These are phyloP conservation scores for Trichoderma virens DNA, from an alignment of 495 filamentous ascomycete genomes.

Conservation along the genomic window DNA sequence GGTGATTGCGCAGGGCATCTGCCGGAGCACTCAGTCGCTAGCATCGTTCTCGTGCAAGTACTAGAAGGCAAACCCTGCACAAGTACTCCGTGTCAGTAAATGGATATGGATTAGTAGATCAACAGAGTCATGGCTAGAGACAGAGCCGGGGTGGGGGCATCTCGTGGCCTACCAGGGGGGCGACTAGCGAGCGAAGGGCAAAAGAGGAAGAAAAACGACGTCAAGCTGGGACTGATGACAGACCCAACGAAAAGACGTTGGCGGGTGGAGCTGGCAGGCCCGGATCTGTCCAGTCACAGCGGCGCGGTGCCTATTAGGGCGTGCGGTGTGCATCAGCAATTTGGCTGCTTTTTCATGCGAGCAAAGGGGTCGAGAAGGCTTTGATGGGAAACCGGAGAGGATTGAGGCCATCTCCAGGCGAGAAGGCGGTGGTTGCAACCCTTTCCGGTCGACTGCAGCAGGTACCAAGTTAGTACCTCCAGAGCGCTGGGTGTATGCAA, in stretches of 20 bases:
- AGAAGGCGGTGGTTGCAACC: not conserved
- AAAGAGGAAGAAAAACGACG: not conserved
- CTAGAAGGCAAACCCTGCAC: not conserved
- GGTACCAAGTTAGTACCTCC: no score
- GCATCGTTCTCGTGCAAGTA: no score
- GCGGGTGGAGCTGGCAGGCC: not conserved
- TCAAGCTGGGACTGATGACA: no score
- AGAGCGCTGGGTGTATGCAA: no score
- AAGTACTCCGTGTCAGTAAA: not conserved
- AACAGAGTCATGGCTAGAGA: not conserved
- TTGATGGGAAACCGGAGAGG: not conserved
- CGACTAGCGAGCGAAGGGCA: not conserved
- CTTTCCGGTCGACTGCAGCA: no score
- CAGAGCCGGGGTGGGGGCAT: constrained; percentile 2
- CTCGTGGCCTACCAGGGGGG: not conserved
- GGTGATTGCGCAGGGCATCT: not conserved
- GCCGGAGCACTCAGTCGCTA: not conserved
- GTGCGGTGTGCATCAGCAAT: not conserved
- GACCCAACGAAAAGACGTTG: not conserved
- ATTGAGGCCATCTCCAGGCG: not conserved
- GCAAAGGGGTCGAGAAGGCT: not conserved
- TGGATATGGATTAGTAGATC: no score
- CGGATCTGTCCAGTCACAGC: not conserved
- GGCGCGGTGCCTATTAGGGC: not conserved
- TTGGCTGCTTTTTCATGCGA: not conserved